Evolutionary conservation across 768 basidiomycete genomes (phyloP).

Genomic region (Boletus bicolor): DNA sequence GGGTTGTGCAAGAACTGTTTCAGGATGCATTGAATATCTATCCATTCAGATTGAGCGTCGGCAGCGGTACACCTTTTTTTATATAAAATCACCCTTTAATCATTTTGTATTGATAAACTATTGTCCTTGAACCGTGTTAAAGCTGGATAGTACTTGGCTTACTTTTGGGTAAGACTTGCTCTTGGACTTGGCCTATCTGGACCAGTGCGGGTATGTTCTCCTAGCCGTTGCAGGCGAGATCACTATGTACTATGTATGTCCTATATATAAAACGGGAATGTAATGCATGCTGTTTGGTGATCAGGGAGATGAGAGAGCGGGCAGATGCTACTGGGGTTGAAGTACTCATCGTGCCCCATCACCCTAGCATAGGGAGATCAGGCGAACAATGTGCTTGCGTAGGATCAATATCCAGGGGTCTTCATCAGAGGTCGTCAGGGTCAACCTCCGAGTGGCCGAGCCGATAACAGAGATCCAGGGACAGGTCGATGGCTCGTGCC

Average conservation of each 20-base stretch:
- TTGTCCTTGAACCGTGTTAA: neutral
- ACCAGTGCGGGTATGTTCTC: neutral
- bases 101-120: constrained; percentile 6
- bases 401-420: too few relatives aligned
- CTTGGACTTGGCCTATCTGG: neutral
- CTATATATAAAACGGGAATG: neutral
- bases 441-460: too few relatives aligned
- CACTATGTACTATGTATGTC: neutral
- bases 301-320: too few relatives aligned
- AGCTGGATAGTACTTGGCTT: neutral
- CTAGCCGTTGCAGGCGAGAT: neutral
- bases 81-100: neutral
- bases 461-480: too few relatives aligned
- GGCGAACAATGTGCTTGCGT: too few relatives aligned
- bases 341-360: too few relatives aligned
- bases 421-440: too few relatives aligned
- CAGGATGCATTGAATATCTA: constrained; percentile 41
- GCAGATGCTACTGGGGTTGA: too few relatives aligned
- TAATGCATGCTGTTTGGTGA: neutral
- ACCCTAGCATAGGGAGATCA: too few relatives aligned
- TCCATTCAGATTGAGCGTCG: neutral
- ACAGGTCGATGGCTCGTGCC: too few relatives aligned
- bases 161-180: neutral
- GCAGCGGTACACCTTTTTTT: neutral
- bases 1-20: constrained; percentile 69